phyloP scores from a whole-genome alignment of 495 filamentous ascomycete species.

The Pseudomonodictys pantanalensis region DNA sequence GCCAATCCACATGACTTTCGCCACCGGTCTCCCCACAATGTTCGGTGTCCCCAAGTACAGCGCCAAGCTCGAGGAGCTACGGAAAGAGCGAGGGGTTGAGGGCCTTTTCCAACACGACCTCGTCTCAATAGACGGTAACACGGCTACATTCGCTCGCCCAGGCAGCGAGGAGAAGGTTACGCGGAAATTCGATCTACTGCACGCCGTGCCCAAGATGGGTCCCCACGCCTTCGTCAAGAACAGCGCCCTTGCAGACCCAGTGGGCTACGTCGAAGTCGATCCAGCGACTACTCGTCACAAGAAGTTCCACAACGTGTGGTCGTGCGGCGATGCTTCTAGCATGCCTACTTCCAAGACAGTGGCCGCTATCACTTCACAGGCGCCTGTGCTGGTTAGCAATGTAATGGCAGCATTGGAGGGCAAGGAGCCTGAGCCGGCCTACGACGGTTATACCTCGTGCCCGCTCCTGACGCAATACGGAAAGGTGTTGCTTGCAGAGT shows the following conservation, averaged over 20 bases:
- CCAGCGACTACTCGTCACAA: slow-evolving; percentile 58
- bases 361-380: slow-evolving; percentile 62
- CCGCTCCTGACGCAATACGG: slow-evolving; percentile 64
- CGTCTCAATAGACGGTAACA: slow-evolving; percentile 57
- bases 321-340: slow-evolving; percentile 64
- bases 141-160: slow-evolving; percentile 51
- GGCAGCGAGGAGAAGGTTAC: slow-evolving; percentile 45
- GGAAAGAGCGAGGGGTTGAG: slow-evolving; percentile 61
- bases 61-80: slow-evolving; percentile 57
- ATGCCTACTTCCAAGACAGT: slow-evolving; percentile 68
- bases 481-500: slow-evolving; percentile 67
- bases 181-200: slow-evolving; percentile 57
- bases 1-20: slow-evolving; percentile 60
- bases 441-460: slow-evolving; percentile 70
- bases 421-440: slow-evolving; percentile 50
- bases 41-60: slow-evolving; percentile 70
- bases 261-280: slow-evolving; percentile 55
- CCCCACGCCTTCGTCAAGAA: slow-evolving; percentile 59
- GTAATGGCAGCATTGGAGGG: slow-evolving; percentile 54
- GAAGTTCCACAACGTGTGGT: slow-evolving; percentile 65
- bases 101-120: slow-evolving; percentile 67
- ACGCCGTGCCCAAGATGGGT: slow-evolving; percentile 62
- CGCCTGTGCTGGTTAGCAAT: slow-evolving; percentile 53
- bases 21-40: slow-evolving; percentile 61
- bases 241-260: slow-evolving; percentile 54